These are phyloP conservation scores for Metarhizium album DNA, from an alignment of 2,329 filamentous ascomycete genomes.

Conservation along the genomic window DNA sequence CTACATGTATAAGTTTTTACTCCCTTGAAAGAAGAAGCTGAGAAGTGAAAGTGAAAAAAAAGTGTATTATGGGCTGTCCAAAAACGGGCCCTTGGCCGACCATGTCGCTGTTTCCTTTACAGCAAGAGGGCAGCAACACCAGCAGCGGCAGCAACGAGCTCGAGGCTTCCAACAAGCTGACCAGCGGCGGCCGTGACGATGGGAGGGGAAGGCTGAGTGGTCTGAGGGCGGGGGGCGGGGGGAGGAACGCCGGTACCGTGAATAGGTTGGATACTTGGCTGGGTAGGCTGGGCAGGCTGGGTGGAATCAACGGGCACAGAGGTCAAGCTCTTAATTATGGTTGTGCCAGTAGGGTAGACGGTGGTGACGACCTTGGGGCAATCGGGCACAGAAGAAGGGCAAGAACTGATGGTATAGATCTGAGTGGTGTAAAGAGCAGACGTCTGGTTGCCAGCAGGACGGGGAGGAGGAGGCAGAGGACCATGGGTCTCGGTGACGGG, in stretches of 20 bases:
- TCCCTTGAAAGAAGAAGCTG: background rate
- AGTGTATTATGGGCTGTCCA: background rate
- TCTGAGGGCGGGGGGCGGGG: too few species aligned
- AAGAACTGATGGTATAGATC: conserved; percentile 23
- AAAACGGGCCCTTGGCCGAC: background rate
- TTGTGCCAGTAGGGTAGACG: conserved; percentile 19
- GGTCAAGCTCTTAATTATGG: conserved; percentile 13
- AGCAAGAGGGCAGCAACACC: conserved; percentile 21
- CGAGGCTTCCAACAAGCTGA: conserved; percentile 18
- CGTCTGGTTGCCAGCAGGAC: conserved; percentile 1
- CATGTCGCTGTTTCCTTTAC: background rate
- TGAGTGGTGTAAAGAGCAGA: conserved; percentile 21
- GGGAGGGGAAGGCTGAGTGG: conserved; percentile 5
- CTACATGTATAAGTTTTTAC: background rate
- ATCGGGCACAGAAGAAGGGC: conserved; percentile 17
- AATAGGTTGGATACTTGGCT: too few species aligned
- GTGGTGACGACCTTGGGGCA: conserved; percentile 22
- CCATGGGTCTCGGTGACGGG: conserved; percentile 20
- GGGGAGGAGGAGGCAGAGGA: background rate
- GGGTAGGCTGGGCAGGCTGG: background rate
- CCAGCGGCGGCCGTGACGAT: conserved; percentile 21
- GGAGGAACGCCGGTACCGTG: background rate
- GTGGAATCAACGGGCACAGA: background rate
- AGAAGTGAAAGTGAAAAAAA: background rate
- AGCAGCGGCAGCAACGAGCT: conserved; percentile 19